Conservation (phyloP, 2,329 filamentous ascomycete genomes). For the Cladosporium sp. region DNA sequence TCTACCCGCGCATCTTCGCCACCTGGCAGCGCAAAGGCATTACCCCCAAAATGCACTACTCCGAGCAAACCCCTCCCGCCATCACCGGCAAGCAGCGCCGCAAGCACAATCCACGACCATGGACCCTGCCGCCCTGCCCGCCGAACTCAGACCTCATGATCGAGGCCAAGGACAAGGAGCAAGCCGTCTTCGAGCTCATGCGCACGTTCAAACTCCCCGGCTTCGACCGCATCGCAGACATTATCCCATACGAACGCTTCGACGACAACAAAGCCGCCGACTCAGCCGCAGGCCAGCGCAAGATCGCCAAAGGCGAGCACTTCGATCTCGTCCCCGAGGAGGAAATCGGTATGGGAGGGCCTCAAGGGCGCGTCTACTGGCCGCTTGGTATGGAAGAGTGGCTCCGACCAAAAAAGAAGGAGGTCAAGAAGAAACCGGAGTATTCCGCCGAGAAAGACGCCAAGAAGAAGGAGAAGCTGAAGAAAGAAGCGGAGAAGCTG, state of each 20-base stretch:
- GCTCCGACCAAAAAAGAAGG: conserved; percentile 74
- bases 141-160: conserved; percentile 96
- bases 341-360: conserved; percentile 82
- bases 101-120: conserved; percentile 79
- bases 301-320: conserved; percentile 13
- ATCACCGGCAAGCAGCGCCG: conserved; percentile 73
- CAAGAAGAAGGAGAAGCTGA: conserved; percentile 31
- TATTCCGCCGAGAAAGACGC: conserved; percentile 18
- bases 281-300: conserved; percentile 11
- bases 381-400: conserved; percentile 85
- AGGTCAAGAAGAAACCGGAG: conserved; percentile 50
- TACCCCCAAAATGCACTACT: conserved; percentile 96
- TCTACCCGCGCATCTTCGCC: conserved; percentile 72
- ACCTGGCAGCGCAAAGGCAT: conserved; percentile 85
- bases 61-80: conserved; percentile 71
- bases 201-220: conserved; percentile 79
- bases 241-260: conserved; percentile 70
- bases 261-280: conserved; percentile 64
- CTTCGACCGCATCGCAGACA: conserved; percentile 68
- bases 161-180: conserved; percentile 96
- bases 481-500: conserved; percentile 25
- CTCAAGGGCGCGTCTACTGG: conserved; percentile 82
- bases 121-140: conserved; percentile 75
- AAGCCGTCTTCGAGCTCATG: conserved; percentile 94
- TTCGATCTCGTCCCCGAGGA: conserved; percentile 53